These are phyloP conservation scores for Usnea hakonensis DNA, from an alignment of 495 filamentous ascomycete species.

Conservation along the genomic window DNA sequence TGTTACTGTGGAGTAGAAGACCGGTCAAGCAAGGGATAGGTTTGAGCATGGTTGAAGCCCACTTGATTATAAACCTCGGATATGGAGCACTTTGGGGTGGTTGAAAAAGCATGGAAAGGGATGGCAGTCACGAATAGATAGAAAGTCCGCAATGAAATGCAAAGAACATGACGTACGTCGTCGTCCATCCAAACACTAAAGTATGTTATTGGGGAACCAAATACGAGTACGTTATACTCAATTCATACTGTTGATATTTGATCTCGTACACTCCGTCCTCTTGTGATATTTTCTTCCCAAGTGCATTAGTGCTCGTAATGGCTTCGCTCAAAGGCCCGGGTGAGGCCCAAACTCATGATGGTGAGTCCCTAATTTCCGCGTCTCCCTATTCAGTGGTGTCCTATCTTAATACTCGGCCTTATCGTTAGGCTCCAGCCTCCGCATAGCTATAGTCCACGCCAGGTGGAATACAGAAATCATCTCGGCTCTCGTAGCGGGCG, in stretches of 20 bases:
- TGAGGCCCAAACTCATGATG: slow-evolving; percentile 42
- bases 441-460: slow-evolving; percentile 90
- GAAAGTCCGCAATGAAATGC: slow-evolving; percentile 1
- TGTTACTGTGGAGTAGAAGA: slow-evolving; percentile 70
- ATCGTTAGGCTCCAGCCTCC: slow-evolving; percentile 62
- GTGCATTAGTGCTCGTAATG: slow-evolving; percentile 1
- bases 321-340: slow-evolving; percentile 53
- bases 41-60: neutral
- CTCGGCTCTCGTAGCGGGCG: slow-evolving; percentile 67
- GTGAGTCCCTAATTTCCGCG: slow-evolving; percentile 25
- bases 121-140: slow-evolving; percentile 7
- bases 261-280: neutral
- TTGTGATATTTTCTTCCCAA: neutral
- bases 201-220: neutral
- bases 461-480: slow-evolving; percentile 85
- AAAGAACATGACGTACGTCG: neutral
- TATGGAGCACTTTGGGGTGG: neutral
- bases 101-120: neutral
- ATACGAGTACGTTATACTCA: too few relatives aligned
- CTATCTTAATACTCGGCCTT: slow-evolving; percentile 4
- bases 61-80: neutral
- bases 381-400: neutral
- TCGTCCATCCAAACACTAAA: neutral
- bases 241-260: neutral
- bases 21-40: neutral